These are phyloP conservation scores for Backusella sp. DNA, from an alignment of 192 early-diverging fungal genomes.

Conservation along the genomic window DNA sequence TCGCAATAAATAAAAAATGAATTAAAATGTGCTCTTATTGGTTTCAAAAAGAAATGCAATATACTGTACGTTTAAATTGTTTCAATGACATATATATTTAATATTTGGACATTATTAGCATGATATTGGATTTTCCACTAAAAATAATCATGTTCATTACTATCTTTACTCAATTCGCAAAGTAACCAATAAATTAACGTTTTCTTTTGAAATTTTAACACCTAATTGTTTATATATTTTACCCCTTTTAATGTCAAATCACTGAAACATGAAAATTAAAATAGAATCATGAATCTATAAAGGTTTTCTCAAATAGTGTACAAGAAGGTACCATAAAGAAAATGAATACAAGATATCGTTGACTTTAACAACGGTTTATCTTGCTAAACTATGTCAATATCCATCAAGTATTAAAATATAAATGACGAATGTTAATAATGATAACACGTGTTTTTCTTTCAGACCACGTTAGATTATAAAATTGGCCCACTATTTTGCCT, in stretches of 20 bases:
- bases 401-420: neutral
- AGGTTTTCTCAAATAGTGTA: neutral
- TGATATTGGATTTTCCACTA: neutral
- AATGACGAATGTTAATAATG: neutral
- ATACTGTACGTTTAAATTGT: neutral
- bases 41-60: neutral
- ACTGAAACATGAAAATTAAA: neutral
- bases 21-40: neutral
- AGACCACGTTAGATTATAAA: neutral
- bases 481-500: neutral
- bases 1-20: conserved; percentile 3
- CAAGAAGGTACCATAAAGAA: neutral
- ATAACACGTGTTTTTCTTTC: neutral
- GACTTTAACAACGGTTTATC: neutral
- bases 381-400: neutral
- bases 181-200: neutral
- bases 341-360: neutral
- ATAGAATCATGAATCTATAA: neutral
- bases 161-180: neutral
- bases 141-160: neutral
- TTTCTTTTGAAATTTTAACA: neutral
- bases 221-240: neutral
- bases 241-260: neutral
- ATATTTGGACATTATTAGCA: neutral
- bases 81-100: neutral